Evolutionary conservation across 192 early-diverging fungal species (phyloP), one percentile per base, ranked within the genome.

Genomic region (Coemansia aciculifera): DNA sequence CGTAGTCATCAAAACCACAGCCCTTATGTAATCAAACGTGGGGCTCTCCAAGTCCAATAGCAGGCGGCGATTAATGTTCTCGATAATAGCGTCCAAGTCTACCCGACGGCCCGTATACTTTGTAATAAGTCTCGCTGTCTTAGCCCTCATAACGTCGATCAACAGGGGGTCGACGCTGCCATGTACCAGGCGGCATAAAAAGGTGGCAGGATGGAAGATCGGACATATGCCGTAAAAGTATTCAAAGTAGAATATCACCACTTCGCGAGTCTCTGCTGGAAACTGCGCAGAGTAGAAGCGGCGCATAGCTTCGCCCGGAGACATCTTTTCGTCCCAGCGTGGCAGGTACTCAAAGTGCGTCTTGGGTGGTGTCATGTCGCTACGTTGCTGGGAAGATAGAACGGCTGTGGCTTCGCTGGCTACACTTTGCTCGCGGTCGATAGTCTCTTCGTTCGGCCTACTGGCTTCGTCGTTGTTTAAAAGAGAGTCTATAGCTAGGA

Each of bases 171-270:
- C 74, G 10, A 77, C 71, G 38, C 46, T 62, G 39, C 71, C 74
- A 36, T 63, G 62, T 10, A 75, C 66, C 0, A 82, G 40, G 46
- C 79, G 74, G 12, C 71, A 62, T 32, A 82, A 60, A 34, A 82
- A 72, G 52, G 79, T 63, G 5, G 79, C 79, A 0, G 79, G 79
- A 27, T 82, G 79, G 71, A 82, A 77, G 48, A 82, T 73, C 6
- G 79, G 79, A 51, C 62, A 73, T 36, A 70, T 68, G 37, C 66
- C 74, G 46, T 82, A 82, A 42, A 82, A 59, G 27, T 77, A 74
- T 62, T 82, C 79, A 56, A 82, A 74, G 44, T 68, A 82, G 68
- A 36, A 76, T 21, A 66, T 39, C 11, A 82, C 74, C 1, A 74
- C 74, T 10, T 77, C 57, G 46, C 74, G 73, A 10, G 68, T 74